Evolutionary conservation across 768 basidiomycete genomes (phyloP).

Genomic region (Erythrobasidium yunnanense): DNA sequence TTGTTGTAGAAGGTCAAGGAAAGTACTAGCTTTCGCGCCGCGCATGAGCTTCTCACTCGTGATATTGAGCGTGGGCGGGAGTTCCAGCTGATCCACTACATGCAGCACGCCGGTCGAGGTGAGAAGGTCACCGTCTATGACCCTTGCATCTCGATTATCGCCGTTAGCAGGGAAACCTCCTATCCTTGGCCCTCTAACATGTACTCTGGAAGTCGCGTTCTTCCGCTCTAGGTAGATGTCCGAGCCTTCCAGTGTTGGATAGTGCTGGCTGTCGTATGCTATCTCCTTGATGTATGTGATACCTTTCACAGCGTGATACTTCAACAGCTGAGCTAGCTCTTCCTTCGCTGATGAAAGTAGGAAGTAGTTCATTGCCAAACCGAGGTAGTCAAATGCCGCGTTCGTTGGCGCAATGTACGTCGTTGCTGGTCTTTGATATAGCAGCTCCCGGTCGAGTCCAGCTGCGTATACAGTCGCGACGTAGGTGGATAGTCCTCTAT

Average conservation of each 20-base stretch:
- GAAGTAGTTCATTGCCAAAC: conserved; percentile 77
- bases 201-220: conserved; percentile 10
- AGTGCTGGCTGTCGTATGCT: conserved; percentile 45
- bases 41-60: conserved; percentile 76
- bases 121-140: conserved; percentile 50
- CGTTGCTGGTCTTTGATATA: conserved; percentile 54
- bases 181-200: conserved; percentile 33
- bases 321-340: conserved; percentile 70
- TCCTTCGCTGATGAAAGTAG: conserved; percentile 59
- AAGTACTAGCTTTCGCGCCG: conserved; percentile 78
- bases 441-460: conserved; percentile 59
- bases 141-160: conserved; percentile 38
- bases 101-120: conserved; percentile 86
- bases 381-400: conserved; percentile 73
- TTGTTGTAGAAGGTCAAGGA: conserved; percentile 69
- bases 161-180: conserved; percentile 41
- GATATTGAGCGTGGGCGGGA: conserved; percentile 76
- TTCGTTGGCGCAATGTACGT: conserved; percentile 83
- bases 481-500: conserved; percentile 78
- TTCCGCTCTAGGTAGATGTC: conserved; percentile 60
- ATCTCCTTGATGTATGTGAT: conserved; percentile 58
- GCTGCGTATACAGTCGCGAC: conserved; percentile 82
- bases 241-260: conserved; percentile 73
- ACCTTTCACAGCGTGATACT: conserved; percentile 71
- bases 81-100: conserved; percentile 52